These are phyloP conservation scores for Gloeopeniophorella convolvens DNA, from an alignment of 768 basidiomycete species.

Conservation along the genomic window DNA sequence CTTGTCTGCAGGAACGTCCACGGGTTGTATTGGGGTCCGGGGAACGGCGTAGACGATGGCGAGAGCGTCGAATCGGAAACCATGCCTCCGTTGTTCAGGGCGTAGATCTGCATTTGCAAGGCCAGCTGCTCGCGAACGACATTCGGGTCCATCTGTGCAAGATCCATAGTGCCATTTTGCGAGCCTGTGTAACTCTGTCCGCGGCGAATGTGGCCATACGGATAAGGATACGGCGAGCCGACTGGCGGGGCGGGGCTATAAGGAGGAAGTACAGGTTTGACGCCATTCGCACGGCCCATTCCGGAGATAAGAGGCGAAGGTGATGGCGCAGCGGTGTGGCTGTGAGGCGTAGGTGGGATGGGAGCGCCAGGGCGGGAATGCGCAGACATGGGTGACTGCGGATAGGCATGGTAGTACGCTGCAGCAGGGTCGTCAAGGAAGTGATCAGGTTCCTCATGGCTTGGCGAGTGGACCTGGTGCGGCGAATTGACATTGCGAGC, in stretches of 20 bases:
- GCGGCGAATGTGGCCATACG: constrained; percentile 66
- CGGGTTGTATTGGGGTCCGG: constrained; percentile 53
- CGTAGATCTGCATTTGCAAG: constrained; percentile 72
- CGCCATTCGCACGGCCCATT: constrained; percentile 34
- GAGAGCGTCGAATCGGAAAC: constrained; percentile 72
- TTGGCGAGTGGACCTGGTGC: constrained; percentile 28
- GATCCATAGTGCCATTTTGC: constrained; percentile 29
- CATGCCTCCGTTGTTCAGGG: constrained; percentile 57
- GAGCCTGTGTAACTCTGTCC: constrained; percentile 30
- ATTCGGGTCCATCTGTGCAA: constrained; percentile 34
- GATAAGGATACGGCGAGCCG: constrained; percentile 77
- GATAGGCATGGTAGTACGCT: constrained; percentile 53
- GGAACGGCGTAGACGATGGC: constrained; percentile 70
- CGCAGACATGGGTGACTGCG: constrained; percentile 36
- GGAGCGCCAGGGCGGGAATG: constrained; percentile 59
- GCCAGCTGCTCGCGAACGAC: constrained; percentile 65
- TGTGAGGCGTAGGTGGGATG: constrained; percentile 73
- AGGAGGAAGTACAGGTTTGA: constrained; percentile 31
- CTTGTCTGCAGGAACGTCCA: constrained; percentile 59
- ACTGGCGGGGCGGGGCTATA: constrained; percentile 50
- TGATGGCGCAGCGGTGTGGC: constrained; percentile 65
- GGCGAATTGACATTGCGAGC: constrained; percentile 3
- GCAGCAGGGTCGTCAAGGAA: constrained; percentile 55
- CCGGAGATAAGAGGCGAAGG: constrained; percentile 60
- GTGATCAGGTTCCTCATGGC: constrained; percentile 52